These are phyloP conservation scores for Selaginella moellendorffii DNA, from an alignment of 75 land plant genomes.

Conservation along the genomic window DNA sequence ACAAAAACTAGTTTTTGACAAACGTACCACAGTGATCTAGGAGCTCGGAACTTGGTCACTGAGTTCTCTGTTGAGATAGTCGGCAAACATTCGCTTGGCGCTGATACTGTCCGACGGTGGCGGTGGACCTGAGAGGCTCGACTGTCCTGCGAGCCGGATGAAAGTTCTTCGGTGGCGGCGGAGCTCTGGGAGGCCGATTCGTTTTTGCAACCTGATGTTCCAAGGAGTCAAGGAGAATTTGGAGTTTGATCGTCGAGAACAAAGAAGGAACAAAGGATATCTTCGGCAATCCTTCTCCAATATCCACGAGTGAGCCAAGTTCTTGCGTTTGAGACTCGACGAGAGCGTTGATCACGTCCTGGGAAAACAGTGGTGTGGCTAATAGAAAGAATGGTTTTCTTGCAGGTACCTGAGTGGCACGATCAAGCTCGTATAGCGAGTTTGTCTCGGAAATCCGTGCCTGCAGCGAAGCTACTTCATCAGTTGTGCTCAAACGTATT, in stretches of 20 bases:
- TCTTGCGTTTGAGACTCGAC: slow-evolving; percentile 69
- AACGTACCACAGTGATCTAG: too few species aligned
- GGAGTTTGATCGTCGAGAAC: too few species aligned
- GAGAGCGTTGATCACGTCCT: slow-evolving; percentile 66
- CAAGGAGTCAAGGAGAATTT: slow-evolving; percentile 26
- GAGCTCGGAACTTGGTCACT: too few species aligned
- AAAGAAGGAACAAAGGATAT: too few species aligned
- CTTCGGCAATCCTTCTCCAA: slow-evolving; percentile 55
- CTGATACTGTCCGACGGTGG: slow-evolving; percentile 83
- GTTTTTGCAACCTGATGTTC: slow-evolving; percentile 47
- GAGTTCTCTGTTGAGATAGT: slow-evolving; percentile 83
- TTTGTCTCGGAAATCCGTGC: slow-evolving; percentile 60
- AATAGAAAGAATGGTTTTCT: not conserved
- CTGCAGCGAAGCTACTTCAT: slow-evolving; percentile 31
- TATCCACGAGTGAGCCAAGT: slow-evolving; percentile 37
- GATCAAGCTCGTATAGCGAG: slow-evolving; percentile 86
- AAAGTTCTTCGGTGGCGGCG: slow-evolving; percentile 76
- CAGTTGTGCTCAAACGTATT: too few species aligned
- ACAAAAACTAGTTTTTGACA: too few species aligned
- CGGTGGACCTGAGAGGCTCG: slow-evolving; percentile 86
- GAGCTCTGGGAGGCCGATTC: slow-evolving; percentile 77
- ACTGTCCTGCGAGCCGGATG: slow-evolving; percentile 74
- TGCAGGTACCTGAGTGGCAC: slow-evolving; percentile 62
- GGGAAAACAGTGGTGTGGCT: slow-evolving; percentile 1
- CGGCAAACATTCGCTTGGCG: slow-evolving; percentile 91